Conservation (phyloP, 768 basidiomycete genomes). For the Cystoderma amianthinum region DNA sequence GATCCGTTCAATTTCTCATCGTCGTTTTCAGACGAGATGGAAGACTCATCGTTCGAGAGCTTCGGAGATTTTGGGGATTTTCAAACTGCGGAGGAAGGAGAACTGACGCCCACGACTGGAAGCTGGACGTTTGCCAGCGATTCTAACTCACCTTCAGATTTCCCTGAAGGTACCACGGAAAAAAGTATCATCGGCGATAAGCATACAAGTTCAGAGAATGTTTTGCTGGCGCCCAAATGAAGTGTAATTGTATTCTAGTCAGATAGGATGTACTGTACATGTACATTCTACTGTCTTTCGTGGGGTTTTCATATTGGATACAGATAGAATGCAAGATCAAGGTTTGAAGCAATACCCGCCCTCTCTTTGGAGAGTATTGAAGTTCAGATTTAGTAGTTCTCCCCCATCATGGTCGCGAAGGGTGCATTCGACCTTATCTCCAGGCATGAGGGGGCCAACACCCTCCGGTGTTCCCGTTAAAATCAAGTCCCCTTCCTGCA, state of each 20-base stretch:
- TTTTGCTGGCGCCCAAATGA: no score
- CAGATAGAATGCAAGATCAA: no score
- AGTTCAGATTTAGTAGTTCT: constrained; percentile 54
- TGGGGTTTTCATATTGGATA: no score
- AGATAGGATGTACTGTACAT: neutral
- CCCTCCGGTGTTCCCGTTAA: constrained; percentile 91
- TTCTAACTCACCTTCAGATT: no score
- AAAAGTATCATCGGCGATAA: no score
- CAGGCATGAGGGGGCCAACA: constrained; percentile 70
- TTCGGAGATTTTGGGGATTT: constrained; percentile 85
- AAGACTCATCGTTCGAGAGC: constrained; percentile 59
- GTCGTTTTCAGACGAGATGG: constrained; percentile 57
- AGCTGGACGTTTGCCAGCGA: constrained; percentile 64
- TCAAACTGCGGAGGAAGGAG: constrained; percentile 45
- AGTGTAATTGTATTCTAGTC: no score
- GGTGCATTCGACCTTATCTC: constrained; percentile 74
- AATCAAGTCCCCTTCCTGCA: constrained; percentile 85
- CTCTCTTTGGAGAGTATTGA: constrained; percentile 56
- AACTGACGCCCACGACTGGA: constrained; percentile 57
- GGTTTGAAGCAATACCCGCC: constrained; percentile 48
- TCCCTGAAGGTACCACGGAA: no score
- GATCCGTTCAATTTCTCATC: constrained; percentile 57
- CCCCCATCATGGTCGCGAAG: constrained; percentile 50
- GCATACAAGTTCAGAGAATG: no score
- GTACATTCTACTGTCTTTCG: constrained; percentile 1